Evolutionary conservation across 2,329 filamentous ascomycete species (phyloP).

Genomic region (Aspergillus sclerotialis): DNA sequence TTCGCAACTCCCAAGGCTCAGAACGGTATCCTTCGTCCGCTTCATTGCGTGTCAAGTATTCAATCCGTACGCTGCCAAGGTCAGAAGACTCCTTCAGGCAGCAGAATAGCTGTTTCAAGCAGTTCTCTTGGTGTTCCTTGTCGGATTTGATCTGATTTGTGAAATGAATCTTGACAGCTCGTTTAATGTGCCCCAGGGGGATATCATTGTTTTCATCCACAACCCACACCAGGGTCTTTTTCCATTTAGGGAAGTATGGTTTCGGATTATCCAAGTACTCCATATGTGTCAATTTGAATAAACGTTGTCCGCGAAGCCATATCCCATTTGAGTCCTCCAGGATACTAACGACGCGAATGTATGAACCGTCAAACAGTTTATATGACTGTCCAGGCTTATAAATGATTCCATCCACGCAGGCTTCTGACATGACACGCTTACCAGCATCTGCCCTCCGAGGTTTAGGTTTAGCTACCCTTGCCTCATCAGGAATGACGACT

Average conservation of each 20-base stretch:
- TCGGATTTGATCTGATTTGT: conserved; percentile 45
- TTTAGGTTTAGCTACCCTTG: too few species aligned
- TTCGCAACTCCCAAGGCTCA: conserved; percentile 14
- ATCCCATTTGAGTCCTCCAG: conserved; percentile 13
- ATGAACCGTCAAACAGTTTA: conserved; percentile 32
- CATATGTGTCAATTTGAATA: conserved; percentile 17
- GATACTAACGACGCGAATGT: conserved; percentile 36
- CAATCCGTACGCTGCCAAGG: conserved; percentile 18
- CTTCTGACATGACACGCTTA: conserved; percentile 9
- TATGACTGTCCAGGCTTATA: conserved; percentile 26
- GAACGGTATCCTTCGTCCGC: conserved; percentile 17
- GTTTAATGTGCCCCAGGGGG: conserved; percentile 28
- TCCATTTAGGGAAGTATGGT: conserved; percentile 24
- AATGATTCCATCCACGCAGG: conserved; percentile 11
- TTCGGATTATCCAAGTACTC: conserved; percentile 25
- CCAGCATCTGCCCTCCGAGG: too few species aligned
- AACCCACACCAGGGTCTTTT: conserved; percentile 42
- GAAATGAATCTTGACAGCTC: conserved; percentile 39
- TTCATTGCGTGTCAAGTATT: conserved; percentile 24
- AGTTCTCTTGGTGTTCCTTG: conserved; percentile 20
- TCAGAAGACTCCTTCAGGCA: conserved; percentile 22
- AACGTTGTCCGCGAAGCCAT: conserved; percentile 31
- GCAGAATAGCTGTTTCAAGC: conserved; percentile 24
- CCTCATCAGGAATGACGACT: too few species aligned
- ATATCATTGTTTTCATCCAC: conserved; percentile 39